Base-by-base conservation (phyloP, 257 asterid genomes). In the Linderniella brevidens region DNA sequence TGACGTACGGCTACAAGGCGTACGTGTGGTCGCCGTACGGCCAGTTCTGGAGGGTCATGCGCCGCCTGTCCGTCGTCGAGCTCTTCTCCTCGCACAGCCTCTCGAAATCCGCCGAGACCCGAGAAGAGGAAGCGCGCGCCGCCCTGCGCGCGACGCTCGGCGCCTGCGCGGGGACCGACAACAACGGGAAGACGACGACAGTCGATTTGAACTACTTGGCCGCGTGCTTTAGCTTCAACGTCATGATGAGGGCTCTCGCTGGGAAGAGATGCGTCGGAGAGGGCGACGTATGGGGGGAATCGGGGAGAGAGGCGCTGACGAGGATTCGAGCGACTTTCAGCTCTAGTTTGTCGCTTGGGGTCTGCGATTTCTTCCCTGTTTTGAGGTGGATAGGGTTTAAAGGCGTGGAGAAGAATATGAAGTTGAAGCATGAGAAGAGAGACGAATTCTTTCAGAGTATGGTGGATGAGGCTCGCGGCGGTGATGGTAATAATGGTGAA, bases 351-450 rank as follows among this genome's bases (percentile, higher is more conserved):
- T 9, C 63, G 9, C 14, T 56, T 44, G 65, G 59, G 41, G 7
- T 58, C 17, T 79, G 80, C 17, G 92, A 79, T 55, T 76, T 54
- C 18, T 73, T 79, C 14, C 86, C 92, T 9, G 50, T 70, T 3
- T 58, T 79, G 75, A 70, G 79, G 58, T 62, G 67, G 69, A 16
- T 76, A 51, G 86, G 92, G 0, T 73, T 58, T 52, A 60, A 58
- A 56, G 86, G 83, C 40, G 0, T 80, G 20, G 80, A 71, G 41
- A 76, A 62, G 55, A 52, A 44, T 3, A 5, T 64, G 61, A 49
- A 53, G 14, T 13, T 14, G 1, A n/a, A 61, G 49, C 59, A 60
- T 1, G 12, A 52, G 43, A 66, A 57, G 54, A 76, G 86, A 44
- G 77, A 76, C 15, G 65, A 32, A 9, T 64, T 64, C 46, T 45